phyloP scores from a whole-genome alignment of 192 early-diverging fungal genomes.

The Gigaspora rosea region DNA sequence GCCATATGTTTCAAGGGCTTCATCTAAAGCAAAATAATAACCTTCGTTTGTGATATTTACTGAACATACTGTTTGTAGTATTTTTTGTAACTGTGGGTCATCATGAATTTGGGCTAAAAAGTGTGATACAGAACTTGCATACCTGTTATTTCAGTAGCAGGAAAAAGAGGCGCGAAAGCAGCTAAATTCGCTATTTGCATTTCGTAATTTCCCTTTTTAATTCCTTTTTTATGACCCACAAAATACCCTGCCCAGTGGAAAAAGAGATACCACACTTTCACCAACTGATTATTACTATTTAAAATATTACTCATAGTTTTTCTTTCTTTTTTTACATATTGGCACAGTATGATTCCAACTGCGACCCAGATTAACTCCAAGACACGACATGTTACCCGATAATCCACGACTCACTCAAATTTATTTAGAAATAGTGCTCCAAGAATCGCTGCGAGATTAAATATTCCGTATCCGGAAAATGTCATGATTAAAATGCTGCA shows the following conservation, averaged over 20 bases:
- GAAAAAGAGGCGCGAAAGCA: neutral
- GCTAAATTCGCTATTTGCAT: constrained; percentile 12
- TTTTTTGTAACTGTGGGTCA: neutral
- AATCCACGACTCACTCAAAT: constrained; percentile 10
- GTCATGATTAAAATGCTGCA: neutral
- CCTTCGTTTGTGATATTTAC: constrained; percentile 1
- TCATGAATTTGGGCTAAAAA: constrained; percentile 10
- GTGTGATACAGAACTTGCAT: constrained; percentile 6
- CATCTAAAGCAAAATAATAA: constrained; percentile 18
- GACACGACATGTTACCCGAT: constrained; percentile 16
- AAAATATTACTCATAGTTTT: constrained; percentile 9
- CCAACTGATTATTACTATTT: neutral
- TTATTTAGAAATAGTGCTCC: neutral
- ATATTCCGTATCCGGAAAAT: neutral
- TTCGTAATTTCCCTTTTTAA: neutral
- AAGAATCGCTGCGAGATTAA: neutral
- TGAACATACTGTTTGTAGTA: constrained; percentile 4
- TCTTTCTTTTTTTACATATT: constrained; percentile 2
- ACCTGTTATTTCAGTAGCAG: neutral
- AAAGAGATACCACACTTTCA: neutral
- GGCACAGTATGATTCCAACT: neutral
- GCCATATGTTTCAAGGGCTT: constrained; percentile 18
- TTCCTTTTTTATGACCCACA: constrained; percentile 16
- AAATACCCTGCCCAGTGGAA: neutral
- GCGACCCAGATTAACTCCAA: constrained; percentile 16